These are phyloP conservation scores for Boletus smithii DNA, from an alignment of 1,284 basidiomycete genomes.

Conservation along the genomic window DNA sequence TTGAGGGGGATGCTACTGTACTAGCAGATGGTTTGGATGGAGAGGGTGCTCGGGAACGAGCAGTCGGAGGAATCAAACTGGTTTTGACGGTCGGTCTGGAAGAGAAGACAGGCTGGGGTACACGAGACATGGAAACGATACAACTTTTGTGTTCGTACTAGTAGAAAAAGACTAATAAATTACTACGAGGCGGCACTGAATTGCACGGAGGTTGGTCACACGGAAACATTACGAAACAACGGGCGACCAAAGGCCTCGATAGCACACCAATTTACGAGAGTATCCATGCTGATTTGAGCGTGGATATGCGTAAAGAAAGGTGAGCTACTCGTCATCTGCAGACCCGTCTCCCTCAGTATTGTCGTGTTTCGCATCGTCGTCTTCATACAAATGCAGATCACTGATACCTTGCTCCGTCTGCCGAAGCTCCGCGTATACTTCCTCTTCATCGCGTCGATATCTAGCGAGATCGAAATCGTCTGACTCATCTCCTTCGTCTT, in stretches of 20 bases:
- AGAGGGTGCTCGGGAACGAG: slow-evolving; percentile 34
- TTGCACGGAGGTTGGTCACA: slow-evolving; percentile 12
- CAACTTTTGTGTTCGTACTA: slow-evolving; percentile 7
- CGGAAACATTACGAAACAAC: slow-evolving; percentile 20
- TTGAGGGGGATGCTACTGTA: slow-evolving; percentile 23
- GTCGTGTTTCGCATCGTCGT: too few relatives aligned
- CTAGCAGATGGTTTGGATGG: slow-evolving; percentile 37
- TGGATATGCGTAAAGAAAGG: too few relatives aligned
- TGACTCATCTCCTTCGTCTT: slow-evolving; percentile 69
- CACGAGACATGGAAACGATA: slow-evolving; percentile 42
- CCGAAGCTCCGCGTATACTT: slow-evolving; percentile 28
- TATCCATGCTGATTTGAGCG: too few relatives aligned
- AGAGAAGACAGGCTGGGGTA: slow-evolving; percentile 45
- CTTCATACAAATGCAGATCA: slow-evolving; percentile 22
- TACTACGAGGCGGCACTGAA: not conserved
- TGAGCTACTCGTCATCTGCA: too few relatives aligned
- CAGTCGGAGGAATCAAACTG: slow-evolving; percentile 20
- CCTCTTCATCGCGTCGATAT: slow-evolving; percentile 32
- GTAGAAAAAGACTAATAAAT: not conserved
- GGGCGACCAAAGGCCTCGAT: not conserved
- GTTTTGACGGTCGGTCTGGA: slow-evolving; percentile 37
- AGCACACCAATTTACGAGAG: not conserved
- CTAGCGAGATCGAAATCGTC: slow-evolving; percentile 37
- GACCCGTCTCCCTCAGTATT: slow-evolving; percentile 10
- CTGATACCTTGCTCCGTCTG: slow-evolving; percentile 17